Evolutionary conservation across 139 green algal species (phyloP), one percentile per base, ranked within the genome.

Genomic region (Prasinococcaceae sp.): DNA sequence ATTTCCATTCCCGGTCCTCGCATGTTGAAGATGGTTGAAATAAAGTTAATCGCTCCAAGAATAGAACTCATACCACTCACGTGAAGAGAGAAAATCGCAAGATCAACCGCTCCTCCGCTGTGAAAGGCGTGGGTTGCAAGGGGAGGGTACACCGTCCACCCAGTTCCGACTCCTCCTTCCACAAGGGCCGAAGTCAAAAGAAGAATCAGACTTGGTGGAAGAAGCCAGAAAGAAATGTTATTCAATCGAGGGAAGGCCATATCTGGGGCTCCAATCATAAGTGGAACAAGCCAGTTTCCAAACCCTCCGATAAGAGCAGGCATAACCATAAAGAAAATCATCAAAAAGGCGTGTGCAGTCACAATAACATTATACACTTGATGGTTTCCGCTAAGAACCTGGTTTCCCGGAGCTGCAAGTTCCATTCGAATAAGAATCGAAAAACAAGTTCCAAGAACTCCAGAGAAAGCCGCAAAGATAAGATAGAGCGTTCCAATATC

Each of bases 401-500:
- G 29, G 40, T 39, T 52, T 50, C 43, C 53, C 33, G 42, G 42
- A 42, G 46, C 30, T 51, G 53, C 53, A 52, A 61, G 29, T 61
- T 61, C 53, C 43, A 61, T 61, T 65, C 65, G 54, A 62, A 73
- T 73, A 48, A 73, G 47, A 40, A 68, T 47, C 44, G 66, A 74
- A 48, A 74, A 69, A 42, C 46, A 63, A 45, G 59, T 69, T 33
- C 60, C 66, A 44, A 74, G 41, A 49, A 69, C 39, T 60, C 60
- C 60, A 46, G 60, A 62, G 50, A 74, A 62, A 36, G 55, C 66
- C 27, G 37, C 66, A 60, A 78, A 73, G 39, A 77, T 70, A 57
- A 77, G 50, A 65, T 78, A 80, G 43, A 73, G 51, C 19, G 56
- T 75, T 60, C 65, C 70, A 49, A 76, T 75, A 71, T 79, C 70